Conservation (phyloP, 495 filamentous ascomycete species). For the Hypoxylon cercidicola region DNA sequence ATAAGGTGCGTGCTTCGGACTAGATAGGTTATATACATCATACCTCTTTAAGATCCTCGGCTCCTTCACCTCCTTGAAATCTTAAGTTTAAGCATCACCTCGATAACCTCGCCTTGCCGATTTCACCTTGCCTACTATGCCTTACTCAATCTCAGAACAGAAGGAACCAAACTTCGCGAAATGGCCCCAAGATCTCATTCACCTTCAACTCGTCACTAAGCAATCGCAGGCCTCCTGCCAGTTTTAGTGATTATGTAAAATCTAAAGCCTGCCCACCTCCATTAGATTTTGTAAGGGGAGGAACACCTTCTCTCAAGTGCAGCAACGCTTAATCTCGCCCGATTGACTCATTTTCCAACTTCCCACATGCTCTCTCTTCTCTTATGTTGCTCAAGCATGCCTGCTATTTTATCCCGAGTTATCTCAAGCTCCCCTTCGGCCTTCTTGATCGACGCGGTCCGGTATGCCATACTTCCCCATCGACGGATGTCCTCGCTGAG, state of each 20-base stretch:
- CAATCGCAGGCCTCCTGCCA: not conserved
- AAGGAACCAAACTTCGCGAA: not conserved
- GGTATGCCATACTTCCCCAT: conserved; percentile 79
- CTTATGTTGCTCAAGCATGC: conserved; percentile 57
- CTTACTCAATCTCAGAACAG: conserved; percentile 2
- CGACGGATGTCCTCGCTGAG: conserved; percentile 81
- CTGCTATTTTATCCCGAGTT: conserved; percentile 56
- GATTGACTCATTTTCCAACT: too few species aligned
- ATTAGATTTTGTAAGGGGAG: not conserved
- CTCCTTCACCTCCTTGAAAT: too few species aligned
- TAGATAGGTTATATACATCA: too few species aligned
- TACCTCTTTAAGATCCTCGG: too few species aligned
- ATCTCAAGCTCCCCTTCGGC: conserved; percentile 73
- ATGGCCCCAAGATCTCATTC: not conserved
- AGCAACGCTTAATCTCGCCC: too few species aligned
- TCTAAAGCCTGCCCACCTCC: conserved; percentile 1
- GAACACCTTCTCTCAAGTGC: too few species aligned
- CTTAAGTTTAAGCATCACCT: too few species aligned
- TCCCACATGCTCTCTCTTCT: too few species aligned
- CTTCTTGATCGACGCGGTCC: conserved; percentile 83
- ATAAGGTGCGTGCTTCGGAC: too few species aligned
- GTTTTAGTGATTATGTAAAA: conserved; percentile 1
- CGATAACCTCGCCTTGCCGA: too few species aligned
- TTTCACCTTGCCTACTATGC: not conserved
- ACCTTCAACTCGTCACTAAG: conserved; percentile 2